A percentile compares a stretch with the other conserved stretches of the same genome.
Conservation (phyloP, 2,329 filamentous ascomycete species). For the Monosporascus sp. region DNA sequence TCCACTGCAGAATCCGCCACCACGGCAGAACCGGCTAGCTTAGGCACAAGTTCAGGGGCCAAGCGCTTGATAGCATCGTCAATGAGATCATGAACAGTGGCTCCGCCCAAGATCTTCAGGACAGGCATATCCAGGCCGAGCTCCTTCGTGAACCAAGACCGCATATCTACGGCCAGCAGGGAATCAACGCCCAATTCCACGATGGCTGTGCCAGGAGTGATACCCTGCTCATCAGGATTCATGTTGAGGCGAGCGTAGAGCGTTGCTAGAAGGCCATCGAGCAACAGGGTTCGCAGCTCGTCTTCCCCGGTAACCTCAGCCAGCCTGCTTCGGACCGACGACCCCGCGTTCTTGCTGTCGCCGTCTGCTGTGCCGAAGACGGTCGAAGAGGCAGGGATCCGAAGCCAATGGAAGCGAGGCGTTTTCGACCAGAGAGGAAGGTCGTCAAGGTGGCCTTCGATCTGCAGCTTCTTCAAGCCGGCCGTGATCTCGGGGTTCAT, state of each 20-base stretch:
- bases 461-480: slow-evolving; percentile 6
- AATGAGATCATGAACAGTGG: not conserved
- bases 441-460: slow-evolving; percentile 1
- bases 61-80: not conserved
- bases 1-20: too few species aligned
- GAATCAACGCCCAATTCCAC: not conserved
- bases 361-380: not conserved
- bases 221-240: slow-evolving; percentile 4
- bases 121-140: slow-evolving; percentile 35
- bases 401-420: slow-evolving; percentile 7
- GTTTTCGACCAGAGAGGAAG: slow-evolving; percentile 2
- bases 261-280: slow-evolving; percentile 7
- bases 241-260: slow-evolving; percentile 4
- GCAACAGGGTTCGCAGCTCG: slow-evolving; percentile 1
- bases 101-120: slow-evolving; percentile 21
- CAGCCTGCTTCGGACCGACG: slow-evolving; percentile 1
- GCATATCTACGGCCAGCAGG: slow-evolving; percentile 24
- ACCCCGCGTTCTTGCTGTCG: not conserved
- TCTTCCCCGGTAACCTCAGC: not conserved
- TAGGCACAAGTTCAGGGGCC: too few species aligned
- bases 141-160: slow-evolving; percentile 39
- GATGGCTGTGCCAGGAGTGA: slow-evolving; percentile 3
- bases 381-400: not conserved
- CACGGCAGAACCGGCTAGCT: too few species aligned
- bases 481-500: slow-evolving; percentile 5